Conservation (phyloP, 2,329 filamentous ascomycete species). For the Chaetomiaceae sp. region DNA sequence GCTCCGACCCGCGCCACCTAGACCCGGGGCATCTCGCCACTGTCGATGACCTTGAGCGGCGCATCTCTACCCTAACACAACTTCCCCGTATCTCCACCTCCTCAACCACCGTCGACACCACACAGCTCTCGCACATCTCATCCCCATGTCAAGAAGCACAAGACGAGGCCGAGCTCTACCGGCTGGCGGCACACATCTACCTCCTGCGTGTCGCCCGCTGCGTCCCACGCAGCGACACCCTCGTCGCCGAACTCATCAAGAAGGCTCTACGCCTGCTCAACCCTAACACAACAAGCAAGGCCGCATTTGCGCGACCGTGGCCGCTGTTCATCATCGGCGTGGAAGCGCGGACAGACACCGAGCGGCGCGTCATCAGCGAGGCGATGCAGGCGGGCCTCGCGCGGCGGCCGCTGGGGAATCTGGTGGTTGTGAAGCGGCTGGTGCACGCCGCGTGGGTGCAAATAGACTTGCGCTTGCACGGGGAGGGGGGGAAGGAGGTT, state of each 20-base stretch:
- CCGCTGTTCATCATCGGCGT: not conserved
- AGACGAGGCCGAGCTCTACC: not conserved
- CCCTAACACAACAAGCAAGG: too few relatives aligned
- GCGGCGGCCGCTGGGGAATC: not conserved
- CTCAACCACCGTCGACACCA: not conserved
- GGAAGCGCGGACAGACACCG: not conserved
- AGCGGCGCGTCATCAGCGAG: not conserved
- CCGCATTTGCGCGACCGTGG: not conserved
- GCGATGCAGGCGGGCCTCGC: too few relatives aligned
- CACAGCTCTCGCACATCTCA: not conserved
- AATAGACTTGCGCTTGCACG: not conserved
- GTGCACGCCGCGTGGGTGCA: not conserved
- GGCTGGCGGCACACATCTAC: not conserved
- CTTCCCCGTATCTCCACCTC: not conserved
- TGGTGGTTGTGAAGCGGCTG: not conserved
- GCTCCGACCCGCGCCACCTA: not conserved
- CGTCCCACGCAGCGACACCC: not conserved
- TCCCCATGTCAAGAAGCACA: not conserved
- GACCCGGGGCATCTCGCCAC: not conserved
- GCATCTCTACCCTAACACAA: not conserved
- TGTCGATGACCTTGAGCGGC: not conserved
- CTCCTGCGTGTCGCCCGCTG: not conserved
- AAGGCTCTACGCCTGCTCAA: not conserved
- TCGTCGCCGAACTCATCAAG: not conserved
- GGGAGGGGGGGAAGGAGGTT: not conserved